These are phyloP conservation scores for Veloboletus limbatus DNA, from an alignment of 1,284 basidiomycete species.

Conservation along the genomic window DNA sequence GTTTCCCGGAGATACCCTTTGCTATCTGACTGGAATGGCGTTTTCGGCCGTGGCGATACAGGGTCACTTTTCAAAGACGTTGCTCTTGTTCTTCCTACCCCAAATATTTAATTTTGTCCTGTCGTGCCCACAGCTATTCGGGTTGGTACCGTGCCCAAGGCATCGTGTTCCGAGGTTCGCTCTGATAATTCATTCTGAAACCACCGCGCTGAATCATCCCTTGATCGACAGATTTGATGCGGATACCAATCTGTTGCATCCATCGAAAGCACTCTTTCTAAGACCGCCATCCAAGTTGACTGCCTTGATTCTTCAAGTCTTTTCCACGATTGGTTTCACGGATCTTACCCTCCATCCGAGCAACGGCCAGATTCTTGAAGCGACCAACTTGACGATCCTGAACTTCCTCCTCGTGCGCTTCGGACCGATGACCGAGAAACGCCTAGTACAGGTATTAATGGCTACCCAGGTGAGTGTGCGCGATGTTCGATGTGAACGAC, in stretches of 20 bases:
- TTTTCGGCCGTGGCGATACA: constrained; percentile 95
- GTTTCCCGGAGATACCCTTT: constrained; percentile 97
- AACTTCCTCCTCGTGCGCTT: constrained; percentile 77
- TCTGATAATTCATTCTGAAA: background rate
- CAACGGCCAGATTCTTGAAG: constrained; percentile 58
- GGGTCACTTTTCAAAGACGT: constrained; percentile 96
- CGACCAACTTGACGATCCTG: constrained; percentile 86
- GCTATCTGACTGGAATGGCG: constrained; percentile 97
- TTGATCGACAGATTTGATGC: constrained; percentile 59
- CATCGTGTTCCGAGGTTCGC: constrained; percentile 86
- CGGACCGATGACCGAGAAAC: constrained; percentile 81
- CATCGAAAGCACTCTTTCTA: constrained; percentile 66
- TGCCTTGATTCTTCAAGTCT: constrained; percentile 50
- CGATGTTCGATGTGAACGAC: background rate
- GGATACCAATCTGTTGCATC: constrained; percentile 69
- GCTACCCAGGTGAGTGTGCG: constrained; percentile 59
- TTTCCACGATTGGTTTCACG: constrained; percentile 66
- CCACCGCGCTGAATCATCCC: constrained; percentile 1
- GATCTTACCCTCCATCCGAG: constrained; percentile 56
- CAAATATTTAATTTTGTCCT: constrained; percentile 98
- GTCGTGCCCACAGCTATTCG: constrained; percentile 94
- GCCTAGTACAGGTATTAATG: constrained; percentile 72
- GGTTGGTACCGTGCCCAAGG: constrained; percentile 88
- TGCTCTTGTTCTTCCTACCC: constrained; percentile 95
- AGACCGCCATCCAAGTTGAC: constrained; percentile 55